phyloP scores from a whole-genome alignment of 371 early-diverging fungal genomes.

The Mucor indicus region DNA sequence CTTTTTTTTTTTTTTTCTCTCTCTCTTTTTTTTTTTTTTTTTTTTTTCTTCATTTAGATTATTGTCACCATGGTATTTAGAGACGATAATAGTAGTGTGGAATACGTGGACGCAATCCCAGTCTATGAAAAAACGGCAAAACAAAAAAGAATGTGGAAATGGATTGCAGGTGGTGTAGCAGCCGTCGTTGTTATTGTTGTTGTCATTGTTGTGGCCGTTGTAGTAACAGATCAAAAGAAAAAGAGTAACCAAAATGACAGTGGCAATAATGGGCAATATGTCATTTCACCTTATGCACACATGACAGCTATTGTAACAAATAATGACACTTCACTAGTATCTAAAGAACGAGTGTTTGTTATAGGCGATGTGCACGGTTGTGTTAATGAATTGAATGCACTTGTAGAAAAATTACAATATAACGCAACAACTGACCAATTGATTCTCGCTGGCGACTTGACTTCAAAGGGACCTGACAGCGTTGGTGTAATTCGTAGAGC shows the following conservation, averaged over 20 bases:
- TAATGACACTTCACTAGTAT: slow-evolving; percentile 7
- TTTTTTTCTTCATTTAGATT: background rate
- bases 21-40: slow-evolving; percentile 1
- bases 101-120: slow-evolving; percentile 18
- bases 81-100: slow-evolving; percentile 11
- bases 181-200: slow-evolving; percentile 29
- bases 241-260: background rate
- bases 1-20: background rate
- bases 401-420: slow-evolving; percentile 47
- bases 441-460: slow-evolving; percentile 70
- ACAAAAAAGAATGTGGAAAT: slow-evolving; percentile 22
- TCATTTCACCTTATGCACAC: slow-evolving; percentile 40
- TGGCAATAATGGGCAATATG: slow-evolving; percentile 7
- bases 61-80: background rate
- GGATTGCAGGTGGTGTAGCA: slow-evolving; percentile 12
- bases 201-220: slow-evolving; percentile 34
- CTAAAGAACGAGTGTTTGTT: slow-evolving; percentile 52
- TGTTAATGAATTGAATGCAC: slow-evolving; percentile 45
- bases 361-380: slow-evolving; percentile 77
- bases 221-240: slow-evolving; percentile 25
- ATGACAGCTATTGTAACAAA: slow-evolving; percentile 27
- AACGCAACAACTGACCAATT: slow-evolving; percentile 47
- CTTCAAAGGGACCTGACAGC: slow-evolving; percentile 69
- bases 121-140: slow-evolving; percentile 7
- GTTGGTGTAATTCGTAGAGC: slow-evolving; percentile 60